Evolutionary conservation across 371 early-diverging fungal genomes (phyloP), one percentile per base, ranked within the genome.

Genomic region (Encephalitozoon intestinalis): DNA sequence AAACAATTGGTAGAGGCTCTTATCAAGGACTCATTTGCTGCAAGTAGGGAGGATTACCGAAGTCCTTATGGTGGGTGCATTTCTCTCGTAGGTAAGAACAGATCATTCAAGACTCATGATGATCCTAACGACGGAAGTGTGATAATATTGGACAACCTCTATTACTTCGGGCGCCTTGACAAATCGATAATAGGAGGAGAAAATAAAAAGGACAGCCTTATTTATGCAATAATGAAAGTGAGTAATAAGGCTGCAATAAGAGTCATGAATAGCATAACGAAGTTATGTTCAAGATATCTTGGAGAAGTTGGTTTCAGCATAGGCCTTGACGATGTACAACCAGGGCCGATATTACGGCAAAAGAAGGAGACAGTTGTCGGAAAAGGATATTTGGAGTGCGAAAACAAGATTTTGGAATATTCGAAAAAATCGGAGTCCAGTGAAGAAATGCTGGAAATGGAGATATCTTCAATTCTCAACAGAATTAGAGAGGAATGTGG

Each of bases 121-220:
- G 91, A 92, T 85, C 90, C 89, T 11, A 90, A 89, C 54, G 95
- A 95, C 82, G 93, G 92, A 2, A 91, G 87, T 75, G 81, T 95
- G 50, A 88, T 94, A 6, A 91, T 95, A 58, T 87, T 88, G 76
- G 92, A 94, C 85, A 91, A 92, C 82, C 92, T 92, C 79, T 88
- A 96, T 68, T 88, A 96, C 88, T 92, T 90, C 79, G 98, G 98
- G 75, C 87, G 89, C 2, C 85, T 96, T 54, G 96, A 96, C 87
- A 97, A 97, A 84, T 86, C 90, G 4, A 90, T 92, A 67, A 91
- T 96, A 52, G 96, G 97, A 76, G 95, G 92, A 79, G 96, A 93
- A 70, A 94, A 90, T 85, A 94, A 94, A 84, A 73, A 73, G 12
- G 89, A 89, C 65, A 91, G 92, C 1, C 87, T 95, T 26, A 92